A percentile compares a stretch with the other conserved stretches of the same genome.
Conservation (phyloP, 495 filamentous ascomycete species). For the Neurospora sp. region DNA sequence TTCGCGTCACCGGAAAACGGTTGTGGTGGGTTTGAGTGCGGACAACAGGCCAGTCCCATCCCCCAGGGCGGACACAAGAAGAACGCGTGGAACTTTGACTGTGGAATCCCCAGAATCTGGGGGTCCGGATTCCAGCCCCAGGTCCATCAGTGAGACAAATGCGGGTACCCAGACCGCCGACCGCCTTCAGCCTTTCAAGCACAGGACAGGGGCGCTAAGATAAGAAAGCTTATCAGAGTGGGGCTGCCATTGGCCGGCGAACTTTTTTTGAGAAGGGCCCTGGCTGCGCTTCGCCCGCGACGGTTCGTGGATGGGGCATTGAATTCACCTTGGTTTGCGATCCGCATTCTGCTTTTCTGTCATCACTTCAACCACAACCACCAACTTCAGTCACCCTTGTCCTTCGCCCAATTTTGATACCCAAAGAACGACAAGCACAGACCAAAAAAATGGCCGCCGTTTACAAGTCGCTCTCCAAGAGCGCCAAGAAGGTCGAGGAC, state of each 20-base stretch:
- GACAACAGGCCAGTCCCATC: neutral
- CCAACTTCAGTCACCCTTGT: neutral
- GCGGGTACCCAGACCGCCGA: slow-evolving; percentile 1
- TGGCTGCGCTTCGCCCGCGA: neutral
- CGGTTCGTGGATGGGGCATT: neutral
- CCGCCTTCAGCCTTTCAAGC: slow-evolving; percentile 2
- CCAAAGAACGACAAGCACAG: neutral
- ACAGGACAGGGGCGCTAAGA: slow-evolving; percentile 1
- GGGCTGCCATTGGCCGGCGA: slow-evolving; percentile 3
- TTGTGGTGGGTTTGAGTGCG: neutral
- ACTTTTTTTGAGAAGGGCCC: slow-evolving; percentile 15
- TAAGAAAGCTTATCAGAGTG: slow-evolving; percentile 16
- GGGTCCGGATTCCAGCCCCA: slow-evolving; percentile 1
- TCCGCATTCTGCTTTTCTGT: neutral
- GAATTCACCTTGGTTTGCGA: neutral
- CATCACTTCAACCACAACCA: slow-evolving; percentile 3
- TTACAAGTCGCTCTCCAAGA: slow-evolving; percentile 83
- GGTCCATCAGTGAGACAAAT: neutral
- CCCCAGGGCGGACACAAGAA: neutral
- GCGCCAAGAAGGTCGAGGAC: slow-evolving; percentile 29
- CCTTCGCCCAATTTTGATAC: neutral
- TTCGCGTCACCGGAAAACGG: neutral
- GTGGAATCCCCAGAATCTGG: neutral
- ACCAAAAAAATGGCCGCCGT: slow-evolving; percentile 71
- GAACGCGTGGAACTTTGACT: neutral